Conservation (phyloP, 2,329 filamentous ascomycete genomes). For the Botryosphaeria agaves region DNA sequence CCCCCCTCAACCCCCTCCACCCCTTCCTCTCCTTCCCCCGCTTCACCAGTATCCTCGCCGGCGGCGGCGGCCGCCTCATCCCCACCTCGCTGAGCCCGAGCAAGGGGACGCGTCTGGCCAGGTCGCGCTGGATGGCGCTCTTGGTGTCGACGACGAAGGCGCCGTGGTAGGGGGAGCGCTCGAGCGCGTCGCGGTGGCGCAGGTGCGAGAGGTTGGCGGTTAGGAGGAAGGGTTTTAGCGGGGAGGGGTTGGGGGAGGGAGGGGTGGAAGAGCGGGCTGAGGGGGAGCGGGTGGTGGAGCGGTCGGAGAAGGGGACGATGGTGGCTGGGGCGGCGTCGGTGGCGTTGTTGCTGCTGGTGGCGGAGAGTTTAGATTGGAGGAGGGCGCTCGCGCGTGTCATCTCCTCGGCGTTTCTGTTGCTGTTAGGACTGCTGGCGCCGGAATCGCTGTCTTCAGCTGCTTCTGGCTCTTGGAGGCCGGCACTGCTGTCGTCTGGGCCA, state of each 20-base stretch:
- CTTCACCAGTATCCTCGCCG: too few relatives aligned
- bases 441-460: neutral
- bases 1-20: too few relatives aligned
- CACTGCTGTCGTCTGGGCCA: neutral
- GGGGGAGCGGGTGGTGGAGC: constrained; percentile 4
- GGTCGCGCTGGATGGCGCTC: constrained; percentile 15
- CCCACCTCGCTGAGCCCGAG: constrained; percentile 23
- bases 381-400: neutral
- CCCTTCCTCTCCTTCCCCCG: too few relatives aligned
- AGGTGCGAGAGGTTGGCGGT: constrained; percentile 19
- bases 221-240: constrained; percentile 24
- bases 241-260: constrained; percentile 7
- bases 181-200: constrained; percentile 23
- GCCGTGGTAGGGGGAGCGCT: constrained; percentile 15
- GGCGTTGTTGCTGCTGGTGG: too few relatives aligned
- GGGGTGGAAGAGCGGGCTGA: constrained; percentile 5
- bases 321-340: neutral
- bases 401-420: neutral
- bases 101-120: constrained; percentile 21
- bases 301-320: constrained; percentile 1
- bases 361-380: neutral
- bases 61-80: too few relatives aligned
- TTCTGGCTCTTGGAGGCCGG: too few relatives aligned
- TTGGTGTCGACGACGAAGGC: constrained; percentile 11
- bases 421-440: neutral